Conservation (phyloP, 768 basidiomycete genomes). For the Amyloporia xantha region DNA sequence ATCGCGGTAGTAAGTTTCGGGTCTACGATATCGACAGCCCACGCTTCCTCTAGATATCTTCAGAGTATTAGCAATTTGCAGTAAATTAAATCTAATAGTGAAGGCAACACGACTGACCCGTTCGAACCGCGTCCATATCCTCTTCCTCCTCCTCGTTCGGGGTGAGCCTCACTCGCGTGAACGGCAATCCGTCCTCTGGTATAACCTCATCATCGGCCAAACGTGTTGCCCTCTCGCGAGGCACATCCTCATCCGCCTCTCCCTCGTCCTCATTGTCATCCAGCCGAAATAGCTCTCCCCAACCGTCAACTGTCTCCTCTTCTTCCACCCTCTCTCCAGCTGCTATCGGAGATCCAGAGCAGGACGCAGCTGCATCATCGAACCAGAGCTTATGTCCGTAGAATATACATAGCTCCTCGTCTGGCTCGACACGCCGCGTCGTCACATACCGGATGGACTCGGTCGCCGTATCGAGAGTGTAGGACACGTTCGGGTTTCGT, state of each 20-base stretch:
- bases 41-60: conserved; percentile 50
- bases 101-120: conserved; percentile 38
- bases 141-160: conserved; percentile 56
- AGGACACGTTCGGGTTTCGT: conserved; percentile 62
- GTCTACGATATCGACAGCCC: conserved; percentile 72
- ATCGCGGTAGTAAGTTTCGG: conserved; percentile 49
- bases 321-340: neutral
- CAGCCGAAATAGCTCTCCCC: conserved; percentile 36
- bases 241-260: conserved; percentile 9
- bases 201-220: conserved; percentile 50
- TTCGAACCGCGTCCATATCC: conserved; percentile 49
- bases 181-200: conserved; percentile 57
- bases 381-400: conserved; percentile 70
- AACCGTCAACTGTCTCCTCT: conserved; percentile 41
- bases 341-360: neutral
- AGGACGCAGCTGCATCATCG: too few relatives aligned
- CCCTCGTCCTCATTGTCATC: conserved; percentile 15
- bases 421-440: conserved; percentile 40
- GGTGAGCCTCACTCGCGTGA: conserved; percentile 50
- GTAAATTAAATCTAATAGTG: neutral
- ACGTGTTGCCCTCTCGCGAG: too few relatives aligned
- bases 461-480: conserved; percentile 41
- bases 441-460: conserved; percentile 63
- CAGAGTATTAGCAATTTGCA: neutral
- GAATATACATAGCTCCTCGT: conserved; percentile 76